Evolutionary conservation across 1,284 basidiomycete species (phyloP).

Genomic region (Cutaneotrichosporon sp.): DNA sequence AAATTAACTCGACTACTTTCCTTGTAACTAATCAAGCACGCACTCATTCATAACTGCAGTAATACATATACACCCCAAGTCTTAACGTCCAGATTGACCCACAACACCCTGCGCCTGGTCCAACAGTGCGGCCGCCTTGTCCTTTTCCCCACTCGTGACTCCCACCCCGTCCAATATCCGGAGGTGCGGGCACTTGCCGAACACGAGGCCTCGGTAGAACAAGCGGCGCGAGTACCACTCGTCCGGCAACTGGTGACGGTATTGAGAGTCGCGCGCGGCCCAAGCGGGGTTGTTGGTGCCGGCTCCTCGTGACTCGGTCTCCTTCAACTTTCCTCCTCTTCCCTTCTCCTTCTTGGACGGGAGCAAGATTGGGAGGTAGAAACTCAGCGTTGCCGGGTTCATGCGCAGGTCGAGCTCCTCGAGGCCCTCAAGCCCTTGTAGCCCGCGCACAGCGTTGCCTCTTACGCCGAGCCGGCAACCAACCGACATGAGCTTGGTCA

Average conservation of each 20-base stretch:
- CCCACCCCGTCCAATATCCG: slow-evolving; percentile 76
- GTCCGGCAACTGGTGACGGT: slow-evolving; percentile 83
- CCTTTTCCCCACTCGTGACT: slow-evolving; percentile 73
- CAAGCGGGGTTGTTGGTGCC: slow-evolving; percentile 31
- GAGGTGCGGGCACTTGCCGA: slow-evolving; percentile 68
- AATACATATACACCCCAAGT: neutral
- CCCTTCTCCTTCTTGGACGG: slow-evolving; percentile 14
- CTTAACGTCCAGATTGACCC: neutral
- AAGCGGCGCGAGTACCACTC: slow-evolving; percentile 77
- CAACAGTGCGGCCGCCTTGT: slow-evolving; percentile 71
- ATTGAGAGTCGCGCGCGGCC: slow-evolving; percentile 76
- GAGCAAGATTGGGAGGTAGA: slow-evolving; percentile 83
- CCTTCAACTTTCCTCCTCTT: neutral
- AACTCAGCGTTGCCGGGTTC: slow-evolving; percentile 92
- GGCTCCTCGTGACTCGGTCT: neutral
- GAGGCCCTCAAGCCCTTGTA: slow-evolving; percentile 69
- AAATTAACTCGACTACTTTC: neutral
- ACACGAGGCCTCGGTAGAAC: slow-evolving; percentile 80
- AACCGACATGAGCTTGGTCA: slow-evolving; percentile 80
- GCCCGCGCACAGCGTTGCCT: slow-evolving; percentile 65
- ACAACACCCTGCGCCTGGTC: slow-evolving; percentile 24
- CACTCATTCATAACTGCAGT: neutral
- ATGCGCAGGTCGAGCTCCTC: slow-evolving; percentile 89
- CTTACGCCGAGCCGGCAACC: slow-evolving; percentile 68
- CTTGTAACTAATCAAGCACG: neutral